Base-by-base conservation (phyloP, 2,329 filamentous ascomycete genomes). In the Stachybotrys chlorohalonatus region DNA sequence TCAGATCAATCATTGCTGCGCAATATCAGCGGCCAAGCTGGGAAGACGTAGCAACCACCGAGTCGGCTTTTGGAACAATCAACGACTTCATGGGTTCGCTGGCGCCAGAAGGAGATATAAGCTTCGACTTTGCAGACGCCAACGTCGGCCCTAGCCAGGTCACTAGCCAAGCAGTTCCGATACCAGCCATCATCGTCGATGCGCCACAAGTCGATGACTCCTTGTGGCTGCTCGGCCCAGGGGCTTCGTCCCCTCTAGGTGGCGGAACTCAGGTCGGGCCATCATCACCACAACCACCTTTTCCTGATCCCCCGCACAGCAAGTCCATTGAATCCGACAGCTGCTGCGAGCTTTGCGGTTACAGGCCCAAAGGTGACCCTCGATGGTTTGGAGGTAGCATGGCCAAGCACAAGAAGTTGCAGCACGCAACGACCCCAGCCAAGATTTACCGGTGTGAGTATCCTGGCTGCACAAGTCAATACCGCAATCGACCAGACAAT, bases 361-460 rank as follows among this genome's bases (percentile, higher is more conserved):
- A 82, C 65, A 71, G 77, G 9, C 80, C 80, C 1, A 79, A 77
- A 58, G 80, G 80, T 5, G 73, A 80, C 51, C 78, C 79, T n/a
- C 73, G 76, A 55, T 82, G 80, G 80, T 82, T 82, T 62, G 75
- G 75, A 49, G 79, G 79, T 6, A 81, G 77, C 63, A 80, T 83
- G 79, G 74, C 78, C 51, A 83, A 82, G 64, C 80, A 83, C 63
- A 80, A 72, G 68, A 80, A 77, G 63, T 68, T 77, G 56, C 75
- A 80, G 64, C 80, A 83, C 65, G 75, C 76, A 52, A 67, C 67
- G 11, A 71, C 68, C 3, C 76, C 76, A 42, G 75, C 77, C 7
- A 70, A 71, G 56, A 79, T 81, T 49, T 83, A 78, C 65, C 71
- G 71, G 56, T 83, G 80, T 57, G 72, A 74, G 3, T 82, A 64